Base-by-base conservation (phyloP, 768 basidiomycete species). In the Suillus fuscotomentosus region DNA sequence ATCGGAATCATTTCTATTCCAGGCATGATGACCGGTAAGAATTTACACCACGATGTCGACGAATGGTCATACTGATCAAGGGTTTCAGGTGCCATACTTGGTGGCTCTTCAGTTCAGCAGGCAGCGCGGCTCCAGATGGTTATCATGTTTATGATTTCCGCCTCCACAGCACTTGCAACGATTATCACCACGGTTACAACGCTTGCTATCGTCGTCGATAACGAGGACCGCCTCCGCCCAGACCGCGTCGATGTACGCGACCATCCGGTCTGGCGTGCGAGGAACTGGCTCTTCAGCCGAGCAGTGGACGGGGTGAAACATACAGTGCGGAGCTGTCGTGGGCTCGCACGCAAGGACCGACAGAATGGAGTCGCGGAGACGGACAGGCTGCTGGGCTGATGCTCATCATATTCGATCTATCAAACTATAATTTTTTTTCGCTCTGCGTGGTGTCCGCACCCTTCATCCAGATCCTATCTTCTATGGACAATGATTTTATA, bases 11-110 rank as follows among this genome's bases (percentile, higher is more conserved):
- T 91, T 62, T 78, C 89, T n/a, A 92, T 91, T 62, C 90, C 90
- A 1, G 92, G 93, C 1, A 59, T 59, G 57, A 59, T 59, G 57
- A 59, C 57, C 11, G 57, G 57, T 59, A 11, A 41, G 24, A 27
- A 42, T 39, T 14, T 5, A 27, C 24, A 24, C 24, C 24, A 59
- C 24, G 27, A 59, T 17, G 24, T 42, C 3, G 15, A 3, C 17
- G 22, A 60, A 61, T 13, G 14, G 56, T 27, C 36, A 55, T 3
- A 9, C 55, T 3, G 57, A 59, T 59, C 24, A 20, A 94, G 93
- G 92, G 94, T 95, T 91, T 93, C 91, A 0, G 94, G 94, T 68
- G 92, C 94, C 5, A 89, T 96, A 65, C 86, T 95, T 14, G 95
- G 92, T 14, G 94, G 94, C 0, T 85, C 91, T 13, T 88, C 89